Evolutionary conservation across 2,329 filamentous ascomycete genomes (phyloP).

Genomic region (Fusarium domesticum): DNA sequence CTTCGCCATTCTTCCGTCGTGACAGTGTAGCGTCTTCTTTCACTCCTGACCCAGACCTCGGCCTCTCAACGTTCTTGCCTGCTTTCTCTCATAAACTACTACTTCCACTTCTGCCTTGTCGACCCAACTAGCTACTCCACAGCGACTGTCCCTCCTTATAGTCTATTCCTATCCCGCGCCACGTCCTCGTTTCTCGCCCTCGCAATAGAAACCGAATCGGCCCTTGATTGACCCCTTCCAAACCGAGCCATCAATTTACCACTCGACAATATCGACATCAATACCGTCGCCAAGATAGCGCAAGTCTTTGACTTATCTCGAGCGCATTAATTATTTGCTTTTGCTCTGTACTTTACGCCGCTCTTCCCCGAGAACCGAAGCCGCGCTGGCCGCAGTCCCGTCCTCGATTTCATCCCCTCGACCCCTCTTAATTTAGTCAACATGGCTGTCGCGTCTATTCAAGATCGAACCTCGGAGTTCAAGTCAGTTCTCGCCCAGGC

Average conservation of each 20-base stretch:
- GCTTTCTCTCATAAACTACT: neutral
- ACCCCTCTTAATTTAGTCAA: constrained; percentile 22
- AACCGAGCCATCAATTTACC: neutral
- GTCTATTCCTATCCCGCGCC: neutral
- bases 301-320: neutral
- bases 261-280: neutral
- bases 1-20: constrained; percentile 22
- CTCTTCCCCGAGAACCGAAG: constrained; percentile 22
- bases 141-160: neutral
- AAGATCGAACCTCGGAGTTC: constrained; percentile 96
- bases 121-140: neutral
- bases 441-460: constrained; percentile 74
- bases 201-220: neutral
- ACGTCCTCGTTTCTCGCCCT: neutral
- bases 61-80: neutral
- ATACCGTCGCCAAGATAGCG: neutral
- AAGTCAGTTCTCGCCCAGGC: constrained; percentile 83
- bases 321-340: neutral
- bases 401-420: constrained; percentile 15
- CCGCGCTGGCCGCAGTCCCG: constrained; percentile 37
- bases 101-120: neutral
- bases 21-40: constrained; percentile 17
- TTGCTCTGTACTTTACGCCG: constrained; percentile 1
- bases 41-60: constrained; percentile 4
- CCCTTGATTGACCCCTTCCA: neutral